Conservation (phyloP, 805 yeast species). For the Yarrowia bubula region DNA sequence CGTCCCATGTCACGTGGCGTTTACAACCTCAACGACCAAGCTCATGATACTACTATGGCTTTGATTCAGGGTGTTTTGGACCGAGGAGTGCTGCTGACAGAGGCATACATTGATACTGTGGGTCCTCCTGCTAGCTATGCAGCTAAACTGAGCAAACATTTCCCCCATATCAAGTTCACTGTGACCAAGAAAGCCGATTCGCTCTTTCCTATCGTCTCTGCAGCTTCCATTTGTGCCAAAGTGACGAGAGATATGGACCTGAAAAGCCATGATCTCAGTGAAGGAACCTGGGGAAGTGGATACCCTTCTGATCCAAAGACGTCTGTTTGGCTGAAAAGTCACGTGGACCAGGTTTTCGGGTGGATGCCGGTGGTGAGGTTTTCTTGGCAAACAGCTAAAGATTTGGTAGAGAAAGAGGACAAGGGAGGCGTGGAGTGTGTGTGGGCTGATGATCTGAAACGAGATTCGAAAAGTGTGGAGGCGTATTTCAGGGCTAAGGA, state of each 20-base stretch:
- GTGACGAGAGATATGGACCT: slow-evolving; percentile 82
- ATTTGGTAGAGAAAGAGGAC: slow-evolving; percentile 55
- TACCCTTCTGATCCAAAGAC: slow-evolving; percentile 94
- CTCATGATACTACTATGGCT: slow-evolving; percentile 88
- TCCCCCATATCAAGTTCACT: slow-evolving; percentile 69
- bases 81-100: slow-evolving; percentile 60
- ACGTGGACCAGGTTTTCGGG: slow-evolving; percentile 74
- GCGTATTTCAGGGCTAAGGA: background rate
- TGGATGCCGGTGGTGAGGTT: slow-evolving; percentile 79
- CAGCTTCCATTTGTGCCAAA: slow-evolving; percentile 94
- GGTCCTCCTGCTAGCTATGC: slow-evolving; percentile 91
- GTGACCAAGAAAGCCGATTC: slow-evolving; percentile 97
- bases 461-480: slow-evolving; percentile 7
- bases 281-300: slow-evolving; percentile 73
- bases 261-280: slow-evolving; percentile 30
- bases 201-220: slow-evolving; percentile 83
- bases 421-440: slow-evolving; percentile 49
- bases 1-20: slow-evolving; percentile 52
- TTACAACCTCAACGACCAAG: slow-evolving; percentile 88
- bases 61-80: slow-evolving; percentile 65
- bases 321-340: slow-evolving; percentile 62
- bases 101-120: slow-evolving; percentile 90
- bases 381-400: slow-evolving; percentile 93
- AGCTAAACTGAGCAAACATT: slow-evolving; percentile 62
- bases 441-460: slow-evolving; percentile 53